Conservation (phyloP, 768 basidiomycete species). For the Sarcomyxa edulis region DNA sequence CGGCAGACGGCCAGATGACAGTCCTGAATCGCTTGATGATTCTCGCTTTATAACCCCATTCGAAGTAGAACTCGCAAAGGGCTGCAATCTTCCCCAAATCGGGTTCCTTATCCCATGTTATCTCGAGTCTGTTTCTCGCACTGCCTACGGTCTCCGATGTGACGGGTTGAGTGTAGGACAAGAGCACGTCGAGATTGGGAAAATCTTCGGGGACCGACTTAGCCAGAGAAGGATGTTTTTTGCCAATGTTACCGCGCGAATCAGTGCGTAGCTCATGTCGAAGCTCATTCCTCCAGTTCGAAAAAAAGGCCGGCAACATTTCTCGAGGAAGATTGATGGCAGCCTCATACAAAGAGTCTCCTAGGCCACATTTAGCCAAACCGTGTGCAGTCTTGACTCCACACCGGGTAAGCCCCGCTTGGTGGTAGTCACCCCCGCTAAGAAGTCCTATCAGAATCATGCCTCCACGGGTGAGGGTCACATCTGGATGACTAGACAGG, state of each 20-base stretch:
- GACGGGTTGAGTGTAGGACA: constrained; percentile 74
- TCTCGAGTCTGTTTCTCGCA: constrained; percentile 25
- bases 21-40: constrained; percentile 84
- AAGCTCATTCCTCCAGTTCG: constrained; percentile 58
- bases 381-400: constrained; percentile 70
- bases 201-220: constrained; percentile 60
- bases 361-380: constrained; percentile 78
- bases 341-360: constrained; percentile 63
- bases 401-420: constrained; percentile 61
- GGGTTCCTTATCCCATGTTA: constrained; percentile 54
- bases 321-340: constrained; percentile 39
- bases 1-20: constrained; percentile 73
- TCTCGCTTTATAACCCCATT: constrained; percentile 83
- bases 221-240: constrained; percentile 62
- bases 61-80: constrained; percentile 83
- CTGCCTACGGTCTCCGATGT: constrained; percentile 60
- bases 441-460: constrained; percentile 80
- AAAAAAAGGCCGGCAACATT: constrained; percentile 48
- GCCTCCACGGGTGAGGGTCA: constrained; percentile 55
- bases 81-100: constrained; percentile 68
- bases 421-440: constrained; percentile 88
- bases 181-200: constrained; percentile 67
- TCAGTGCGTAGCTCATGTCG: constrained; percentile 66
- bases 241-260: constrained; percentile 53
- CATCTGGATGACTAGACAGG: constrained; percentile 34